A percentile compares a stretch with the other conserved stretches of the same genome.
Evolutionary conservation across 164 flowering plant species (phyloP).

Genomic region (Stephania yunnanensis): DNA sequence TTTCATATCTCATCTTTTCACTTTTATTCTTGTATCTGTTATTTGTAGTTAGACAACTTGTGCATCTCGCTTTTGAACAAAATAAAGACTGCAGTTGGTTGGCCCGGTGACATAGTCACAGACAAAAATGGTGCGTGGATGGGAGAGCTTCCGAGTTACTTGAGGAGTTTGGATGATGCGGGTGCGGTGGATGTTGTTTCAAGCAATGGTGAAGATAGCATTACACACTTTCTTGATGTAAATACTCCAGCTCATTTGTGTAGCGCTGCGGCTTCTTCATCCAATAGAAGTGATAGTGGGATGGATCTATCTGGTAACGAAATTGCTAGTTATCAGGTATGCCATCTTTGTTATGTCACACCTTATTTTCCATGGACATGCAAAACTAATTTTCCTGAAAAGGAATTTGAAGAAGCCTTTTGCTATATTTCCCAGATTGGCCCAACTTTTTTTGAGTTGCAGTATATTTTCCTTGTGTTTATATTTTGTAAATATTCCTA

Average conservation of each 20-base stretch:
- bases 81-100: constrained; percentile 56
- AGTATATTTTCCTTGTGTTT: neutral
- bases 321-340: constrained; percentile 85
- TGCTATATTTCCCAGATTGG: neutral
- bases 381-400: neutral
- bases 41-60: constrained; percentile 47
- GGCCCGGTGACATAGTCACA: constrained; percentile 49
- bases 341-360: neutral
- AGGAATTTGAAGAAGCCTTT: neutral
- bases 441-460: neutral
- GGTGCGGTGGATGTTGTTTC: constrained; percentile 18
- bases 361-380: neutral
- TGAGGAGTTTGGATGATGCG: constrained; percentile 26
- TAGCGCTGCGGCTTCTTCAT: neutral
- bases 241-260: neutral
- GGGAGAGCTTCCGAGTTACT: constrained; percentile 60
- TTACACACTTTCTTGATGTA: constrained; percentile 10
- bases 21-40: constrained; percentile 2
- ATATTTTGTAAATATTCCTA: neutral
- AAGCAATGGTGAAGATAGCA: constrained; percentile 15
- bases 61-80: constrained; percentile 45
- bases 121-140: constrained; percentile 63
- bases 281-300: constrained; percentile 27
- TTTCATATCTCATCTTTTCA: neutral
- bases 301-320: constrained; percentile 40